Conservation (phyloP, 2,329 filamentous ascomycete species). For the Fusarium poae region DNA sequence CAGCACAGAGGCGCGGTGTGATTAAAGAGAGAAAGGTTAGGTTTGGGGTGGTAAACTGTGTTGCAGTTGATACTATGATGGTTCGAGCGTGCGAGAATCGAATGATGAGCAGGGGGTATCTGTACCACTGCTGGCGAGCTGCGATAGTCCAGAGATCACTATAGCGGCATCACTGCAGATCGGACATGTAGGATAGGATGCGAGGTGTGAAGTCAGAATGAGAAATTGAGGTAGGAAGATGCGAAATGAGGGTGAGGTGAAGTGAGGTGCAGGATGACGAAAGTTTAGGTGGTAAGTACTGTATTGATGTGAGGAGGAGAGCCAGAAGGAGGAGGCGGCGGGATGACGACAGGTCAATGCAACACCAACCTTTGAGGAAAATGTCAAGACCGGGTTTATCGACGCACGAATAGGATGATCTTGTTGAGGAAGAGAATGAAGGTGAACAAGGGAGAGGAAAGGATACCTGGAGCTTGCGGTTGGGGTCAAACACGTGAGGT, state of each 20-base stretch:
- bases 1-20: not conserved
- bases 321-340: conserved; percentile 15
- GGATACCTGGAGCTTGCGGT: conserved; percentile 19
- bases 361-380: conserved; percentile 16
- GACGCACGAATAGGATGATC: conserved; percentile 3
- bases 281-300: conserved; percentile 4
- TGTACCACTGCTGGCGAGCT: conserved; percentile 16
- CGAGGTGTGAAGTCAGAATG: not conserved
- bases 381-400: conserved; percentile 4
- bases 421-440: conserved; percentile 16
- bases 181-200: not conserved
- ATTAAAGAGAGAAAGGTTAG: conserved; percentile 5
- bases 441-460: conserved; percentile 19
- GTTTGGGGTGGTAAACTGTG: conserved; percentile 14
- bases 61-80: conserved; percentile 29
- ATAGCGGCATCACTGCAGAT: conserved; percentile 19
- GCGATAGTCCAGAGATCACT: conserved; percentile 16
- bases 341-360: conserved; percentile 33
- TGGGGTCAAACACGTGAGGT: conserved; percentile 37
- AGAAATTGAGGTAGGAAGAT: conserved; percentile 6
- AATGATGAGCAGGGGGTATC: conserved; percentile 44
- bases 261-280: conserved; percentile 18
- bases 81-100: conserved; percentile 35
- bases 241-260: conserved; percentile 4
- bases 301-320: conserved; percentile 17